Conservation (phyloP, 83 land plant species). For the Picea mariana region DNA sequence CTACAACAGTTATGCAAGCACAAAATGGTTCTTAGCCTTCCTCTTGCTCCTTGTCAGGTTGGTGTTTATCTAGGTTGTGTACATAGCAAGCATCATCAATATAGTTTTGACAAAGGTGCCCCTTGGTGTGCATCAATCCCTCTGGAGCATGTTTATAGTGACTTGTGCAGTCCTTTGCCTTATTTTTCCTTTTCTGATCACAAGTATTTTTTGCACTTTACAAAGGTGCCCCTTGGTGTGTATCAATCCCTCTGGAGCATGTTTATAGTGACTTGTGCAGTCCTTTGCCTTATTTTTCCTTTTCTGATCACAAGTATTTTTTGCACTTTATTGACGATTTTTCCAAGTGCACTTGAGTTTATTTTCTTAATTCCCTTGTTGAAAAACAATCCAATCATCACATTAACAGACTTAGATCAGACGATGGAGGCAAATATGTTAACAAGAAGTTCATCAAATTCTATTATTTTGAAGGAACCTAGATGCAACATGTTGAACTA, state of each 20-base stretch:
- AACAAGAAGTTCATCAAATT: too few species aligned
- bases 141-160: not conserved
- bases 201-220: not conserved
- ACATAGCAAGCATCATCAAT: not conserved
- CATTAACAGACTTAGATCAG: too few species aligned
- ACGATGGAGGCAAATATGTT: too few species aligned
- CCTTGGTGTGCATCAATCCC: not conserved
- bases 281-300: not conserved
- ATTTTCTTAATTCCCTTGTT: too few species aligned
- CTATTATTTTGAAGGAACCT: too few species aligned
- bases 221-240: not conserved
- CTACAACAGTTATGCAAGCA: not conserved
- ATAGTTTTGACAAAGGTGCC: not conserved
- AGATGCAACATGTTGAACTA: too few species aligned
- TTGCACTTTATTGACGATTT: not conserved
- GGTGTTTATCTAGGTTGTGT: not conserved
- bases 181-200: not conserved
- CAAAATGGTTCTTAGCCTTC: not conserved
- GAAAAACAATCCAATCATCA: too few species aligned
- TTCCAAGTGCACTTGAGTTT: not conserved
- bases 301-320: not conserved
- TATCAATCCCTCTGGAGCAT: not conserved
- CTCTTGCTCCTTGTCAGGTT: not conserved
- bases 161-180: not conserved
- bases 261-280: not conserved